Conservation (phyloP, 2,329 filamentous ascomycete genomes). For the Trichoderma harzianum region DNA sequence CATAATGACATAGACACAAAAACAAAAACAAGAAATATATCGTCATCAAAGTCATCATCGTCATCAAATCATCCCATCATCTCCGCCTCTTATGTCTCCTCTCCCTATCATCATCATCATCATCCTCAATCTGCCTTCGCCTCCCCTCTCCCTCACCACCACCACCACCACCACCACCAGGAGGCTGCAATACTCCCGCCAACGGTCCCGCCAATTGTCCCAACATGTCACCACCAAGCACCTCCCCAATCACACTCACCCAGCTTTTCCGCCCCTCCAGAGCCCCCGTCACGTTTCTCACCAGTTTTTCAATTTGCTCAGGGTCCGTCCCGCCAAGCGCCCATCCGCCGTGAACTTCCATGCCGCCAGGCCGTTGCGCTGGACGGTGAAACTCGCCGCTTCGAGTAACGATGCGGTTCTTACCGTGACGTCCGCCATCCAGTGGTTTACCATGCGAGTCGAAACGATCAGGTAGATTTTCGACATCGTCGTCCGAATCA, state of each 20-base stretch:
- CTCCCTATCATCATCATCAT: background rate
- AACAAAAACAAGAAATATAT: background rate
- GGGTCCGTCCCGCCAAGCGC: constrained; percentile 43
- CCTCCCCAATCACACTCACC: constrained; percentile 27
- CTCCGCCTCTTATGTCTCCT: constrained; percentile 10
- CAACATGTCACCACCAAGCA: constrained; percentile 20
- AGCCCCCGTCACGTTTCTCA: constrained; percentile 31
- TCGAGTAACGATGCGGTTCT: constrained; percentile 34
- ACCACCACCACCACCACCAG: background rate
- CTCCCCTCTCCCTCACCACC: background rate
- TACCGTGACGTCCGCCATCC: constrained; percentile 22
- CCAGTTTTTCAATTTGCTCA: constrained; percentile 36
- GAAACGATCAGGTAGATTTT: constrained; percentile 47
- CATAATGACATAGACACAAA: background rate
- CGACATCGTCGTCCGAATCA: constrained; percentile 35
- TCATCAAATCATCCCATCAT: constrained; percentile 8
- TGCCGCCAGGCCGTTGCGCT: constrained; percentile 31
- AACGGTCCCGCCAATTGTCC: background rate
- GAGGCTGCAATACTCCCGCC: background rate
- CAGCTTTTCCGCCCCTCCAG: constrained; percentile 30
- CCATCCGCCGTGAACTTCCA: constrained; percentile 43
- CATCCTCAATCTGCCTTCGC: background rate
- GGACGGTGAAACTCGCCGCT: constrained; percentile 43
- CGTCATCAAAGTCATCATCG: constrained; percentile 9
- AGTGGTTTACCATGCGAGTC: constrained; percentile 43